Percentiles rank a stretch among this genome's conserved stretches.
phyloP scores from a whole-genome alignment of 257 asterid genomes.

The Capsicum pubescens region DNA sequence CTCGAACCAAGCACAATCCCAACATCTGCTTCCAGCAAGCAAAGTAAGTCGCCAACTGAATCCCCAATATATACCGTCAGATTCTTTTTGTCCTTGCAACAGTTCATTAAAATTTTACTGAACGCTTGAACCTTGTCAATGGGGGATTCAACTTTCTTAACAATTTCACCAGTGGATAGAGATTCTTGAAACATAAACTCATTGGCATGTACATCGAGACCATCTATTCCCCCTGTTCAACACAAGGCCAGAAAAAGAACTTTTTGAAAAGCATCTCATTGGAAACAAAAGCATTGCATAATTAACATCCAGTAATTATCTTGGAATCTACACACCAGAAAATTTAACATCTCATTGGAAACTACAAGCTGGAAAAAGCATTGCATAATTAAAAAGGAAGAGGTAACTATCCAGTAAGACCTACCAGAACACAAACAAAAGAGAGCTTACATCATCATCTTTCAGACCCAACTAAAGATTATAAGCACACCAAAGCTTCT shows the following conservation, averaged over 20 bases:
- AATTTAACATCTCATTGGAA: constrained; percentile 10
- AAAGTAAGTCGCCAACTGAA: constrained; percentile 93
- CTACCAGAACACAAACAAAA: neutral
- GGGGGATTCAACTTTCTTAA: constrained; percentile 73
- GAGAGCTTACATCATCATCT: neutral
- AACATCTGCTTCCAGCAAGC: constrained; percentile 91
- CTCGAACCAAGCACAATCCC: constrained; percentile 92
- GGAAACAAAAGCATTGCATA: neutral
- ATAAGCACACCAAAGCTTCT: neutral
- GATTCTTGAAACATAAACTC: constrained; percentile 70
- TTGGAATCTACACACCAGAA: neutral
- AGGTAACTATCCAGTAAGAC: neutral
- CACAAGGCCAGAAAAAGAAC: constrained; percentile 24
- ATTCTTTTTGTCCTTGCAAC: constrained; percentile 50
- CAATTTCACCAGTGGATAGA: constrained; percentile 76
- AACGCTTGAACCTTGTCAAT: constrained; percentile 82
- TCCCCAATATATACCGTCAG: constrained; percentile 85
- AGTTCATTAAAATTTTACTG: constrained; percentile 49
- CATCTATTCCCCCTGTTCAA: constrained; percentile 66
- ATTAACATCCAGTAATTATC: neutral
- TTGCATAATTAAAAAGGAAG: neutral
- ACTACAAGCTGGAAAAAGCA: neutral
- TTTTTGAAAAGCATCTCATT: constrained; percentile 2
- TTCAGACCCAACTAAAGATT: neutral
- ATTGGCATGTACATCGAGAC: constrained; percentile 70